Conservation (phyloP, 1,139 yeast species). For the Zygosaccharomyces sapae region DNA sequence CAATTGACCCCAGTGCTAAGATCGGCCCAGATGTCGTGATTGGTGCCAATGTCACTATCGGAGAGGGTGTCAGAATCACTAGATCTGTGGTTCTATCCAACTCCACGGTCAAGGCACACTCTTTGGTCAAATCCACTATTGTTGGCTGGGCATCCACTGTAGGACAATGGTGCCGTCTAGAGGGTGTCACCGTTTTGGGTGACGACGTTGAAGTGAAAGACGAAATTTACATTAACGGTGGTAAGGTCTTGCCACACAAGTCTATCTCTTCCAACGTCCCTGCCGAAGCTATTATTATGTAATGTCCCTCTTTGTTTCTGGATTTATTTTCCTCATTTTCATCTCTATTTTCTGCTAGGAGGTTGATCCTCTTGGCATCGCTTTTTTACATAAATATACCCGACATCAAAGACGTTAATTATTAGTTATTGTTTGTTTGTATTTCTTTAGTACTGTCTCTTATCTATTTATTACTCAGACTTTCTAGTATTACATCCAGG, state of each 20-base stretch:
- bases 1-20: constrained; percentile 86
- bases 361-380: constrained; percentile 13
- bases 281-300: constrained; percentile 97
- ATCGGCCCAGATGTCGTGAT: constrained; percentile 98
- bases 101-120: constrained; percentile 93
- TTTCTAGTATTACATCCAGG: constrained; percentile 33
- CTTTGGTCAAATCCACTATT: constrained; percentile 95
- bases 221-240: constrained; percentile 98
- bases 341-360: constrained; percentile 1
- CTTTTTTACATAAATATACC: constrained; percentile 4
- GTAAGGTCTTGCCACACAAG: constrained; percentile 98
- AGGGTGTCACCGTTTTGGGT: constrained; percentile 96
- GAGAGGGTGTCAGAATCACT: constrained; percentile 98
- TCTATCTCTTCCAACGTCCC: constrained; percentile 94
- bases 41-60: constrained; percentile 94
- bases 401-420: constrained; percentile 5
- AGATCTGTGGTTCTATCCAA: constrained; percentile 90
- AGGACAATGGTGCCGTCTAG: constrained; percentile 99
- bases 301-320: constrained; percentile 15
- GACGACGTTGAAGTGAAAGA: constrained; percentile 98
- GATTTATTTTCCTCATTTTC: background rate
- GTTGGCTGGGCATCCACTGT: constrained; percentile 99
- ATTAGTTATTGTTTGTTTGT: background rate
- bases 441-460: background rate
- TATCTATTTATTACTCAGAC: constrained; percentile 20